Evolutionary conservation across 139 green algal genomes (phyloP).

Genomic region (Mesotaenium endlicherianum): DNA sequence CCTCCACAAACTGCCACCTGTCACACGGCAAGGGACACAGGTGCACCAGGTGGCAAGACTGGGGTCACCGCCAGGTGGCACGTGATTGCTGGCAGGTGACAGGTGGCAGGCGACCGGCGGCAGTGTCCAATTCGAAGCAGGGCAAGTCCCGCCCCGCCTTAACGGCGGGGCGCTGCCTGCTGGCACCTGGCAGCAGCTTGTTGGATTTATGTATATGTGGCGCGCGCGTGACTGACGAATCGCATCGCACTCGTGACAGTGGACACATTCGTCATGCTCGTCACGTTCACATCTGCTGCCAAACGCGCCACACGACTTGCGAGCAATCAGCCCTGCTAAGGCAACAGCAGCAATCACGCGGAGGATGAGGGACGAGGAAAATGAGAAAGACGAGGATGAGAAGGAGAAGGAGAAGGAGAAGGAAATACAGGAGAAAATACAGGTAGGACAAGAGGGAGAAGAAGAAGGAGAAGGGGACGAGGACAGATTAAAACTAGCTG

Average conservation of each 20-base stretch:
- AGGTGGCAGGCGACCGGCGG: too few relatives aligned
- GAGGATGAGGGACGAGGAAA: not conserved
- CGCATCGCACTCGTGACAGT: not conserved
- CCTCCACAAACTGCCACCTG: constrained; percentile 78
- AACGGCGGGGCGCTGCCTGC: too few relatives aligned
- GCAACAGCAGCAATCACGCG: not conserved
- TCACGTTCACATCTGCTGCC: not conserved
- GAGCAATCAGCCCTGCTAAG: not conserved
- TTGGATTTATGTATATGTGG: not conserved
- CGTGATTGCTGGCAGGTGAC: too few relatives aligned
- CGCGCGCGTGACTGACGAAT: not conserved
- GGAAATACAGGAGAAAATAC: not conserved
- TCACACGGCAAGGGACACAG: too few relatives aligned
- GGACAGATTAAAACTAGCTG: too few relatives aligned
- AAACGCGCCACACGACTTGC: not conserved
- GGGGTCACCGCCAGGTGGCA: too few relatives aligned
- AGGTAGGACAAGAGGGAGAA: not conserved
- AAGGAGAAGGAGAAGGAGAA: not conserved
- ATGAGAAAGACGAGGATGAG: not conserved
- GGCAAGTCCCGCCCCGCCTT: too few relatives aligned
- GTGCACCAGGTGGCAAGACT: too few relatives aligned
- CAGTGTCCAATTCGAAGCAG: too few relatives aligned
- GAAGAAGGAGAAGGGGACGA: constrained; percentile 16
- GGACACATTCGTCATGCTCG: too few relatives aligned
- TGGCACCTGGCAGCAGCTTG: too few relatives aligned